These are phyloP conservation scores for Halophytophthora polymorphica DNA, from an alignment of 352 stramenopile species.

Conservation along the genomic window DNA sequence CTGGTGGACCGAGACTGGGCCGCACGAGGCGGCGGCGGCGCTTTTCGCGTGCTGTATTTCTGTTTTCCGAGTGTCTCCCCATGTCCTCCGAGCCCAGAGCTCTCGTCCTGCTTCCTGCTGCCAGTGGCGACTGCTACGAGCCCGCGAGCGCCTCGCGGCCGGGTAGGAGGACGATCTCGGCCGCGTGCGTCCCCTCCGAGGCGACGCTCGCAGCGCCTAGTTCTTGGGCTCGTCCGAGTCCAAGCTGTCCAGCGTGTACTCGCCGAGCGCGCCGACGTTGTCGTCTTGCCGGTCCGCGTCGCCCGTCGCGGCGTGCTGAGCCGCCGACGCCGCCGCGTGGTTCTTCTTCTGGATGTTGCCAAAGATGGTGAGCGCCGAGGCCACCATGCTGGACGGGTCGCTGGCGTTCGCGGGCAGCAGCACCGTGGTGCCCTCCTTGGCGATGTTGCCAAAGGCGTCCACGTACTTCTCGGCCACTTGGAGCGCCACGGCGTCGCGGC, in stretches of 20 bases:
- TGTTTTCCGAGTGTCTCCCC: too few species aligned
- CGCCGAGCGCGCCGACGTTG: slow-evolving; percentile 22
- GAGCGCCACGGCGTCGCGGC: slow-evolving; percentile 78
- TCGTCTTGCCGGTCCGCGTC: slow-evolving; percentile 8
- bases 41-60: too few species aligned
- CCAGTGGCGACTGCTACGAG: too few species aligned
- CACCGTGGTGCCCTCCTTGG: slow-evolving; percentile 88
- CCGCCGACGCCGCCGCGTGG: slow-evolving; percentile 19
- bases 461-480: slow-evolving; percentile 92
- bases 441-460: slow-evolving; percentile 88
- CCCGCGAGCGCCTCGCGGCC: too few species aligned
- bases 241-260: slow-evolving; percentile 70
- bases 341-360: slow-evolving; percentile 86
- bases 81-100: too few species aligned
- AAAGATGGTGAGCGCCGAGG: slow-evolving; percentile 87
- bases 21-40: too few species aligned
- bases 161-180: too few species aligned
- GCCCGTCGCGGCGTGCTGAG: slow-evolving; percentile 18
- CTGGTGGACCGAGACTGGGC: too few species aligned
- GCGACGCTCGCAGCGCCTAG: slow-evolving; percentile 3
- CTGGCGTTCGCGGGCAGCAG: slow-evolving; percentile 76
- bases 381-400: slow-evolving; percentile 88
- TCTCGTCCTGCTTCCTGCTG: too few species aligned
- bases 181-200: too few species aligned
- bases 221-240: slow-evolving; percentile 35